A percentile compares a stretch with the other conserved stretches of the same genome.
These are phyloP conservation scores for Aphelidium insulamus DNA, from an alignment of 371 early-diverging fungal genomes.

Conservation along the genomic window DNA sequence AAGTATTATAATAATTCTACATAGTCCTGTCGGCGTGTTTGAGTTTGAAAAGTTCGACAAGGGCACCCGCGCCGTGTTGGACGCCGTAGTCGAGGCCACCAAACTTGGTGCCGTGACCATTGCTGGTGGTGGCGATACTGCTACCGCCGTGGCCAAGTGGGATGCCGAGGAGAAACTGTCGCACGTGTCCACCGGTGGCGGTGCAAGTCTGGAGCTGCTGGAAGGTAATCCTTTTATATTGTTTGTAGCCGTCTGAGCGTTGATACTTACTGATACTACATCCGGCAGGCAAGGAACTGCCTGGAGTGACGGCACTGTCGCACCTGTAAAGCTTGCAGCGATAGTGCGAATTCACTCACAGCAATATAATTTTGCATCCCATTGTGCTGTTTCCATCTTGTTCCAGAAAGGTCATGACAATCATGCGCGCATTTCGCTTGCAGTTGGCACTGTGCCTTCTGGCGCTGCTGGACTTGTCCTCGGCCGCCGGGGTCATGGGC, in stretches of 20 bases:
- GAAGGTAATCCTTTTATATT: slow-evolving; percentile 46
- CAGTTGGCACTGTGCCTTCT: no score
- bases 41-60: slow-evolving; percentile 81
- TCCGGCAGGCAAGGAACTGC: slow-evolving; percentile 32
- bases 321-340: no score
- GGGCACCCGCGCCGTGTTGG: slow-evolving; percentile 69
- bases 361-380: no score
- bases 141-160: slow-evolving; percentile 87
- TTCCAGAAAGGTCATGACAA: no score
- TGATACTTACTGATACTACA: slow-evolving; percentile 1
- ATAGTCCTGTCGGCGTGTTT: slow-evolving; percentile 82
- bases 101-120: slow-evolving; percentile 44
- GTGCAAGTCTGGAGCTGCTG: slow-evolving; percentile 85
- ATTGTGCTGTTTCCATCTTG: no score
- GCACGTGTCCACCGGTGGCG: slow-evolving; percentile 96
- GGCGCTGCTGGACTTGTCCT: neutral
- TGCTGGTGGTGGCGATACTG: slow-evolving; percentile 92
- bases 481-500: slow-evolving; percentile 52
- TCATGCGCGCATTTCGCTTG: no score
- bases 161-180: slow-evolving; percentile 60
- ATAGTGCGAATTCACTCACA: no score
- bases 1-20: neutral
- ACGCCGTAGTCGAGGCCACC: slow-evolving; percentile 68
- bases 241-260: slow-evolving; percentile 4
- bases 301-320: slow-evolving; percentile 78